phyloP scores from a whole-genome alignment of 179 eudicot species.

The Vitellaria paradoxa region DNA sequence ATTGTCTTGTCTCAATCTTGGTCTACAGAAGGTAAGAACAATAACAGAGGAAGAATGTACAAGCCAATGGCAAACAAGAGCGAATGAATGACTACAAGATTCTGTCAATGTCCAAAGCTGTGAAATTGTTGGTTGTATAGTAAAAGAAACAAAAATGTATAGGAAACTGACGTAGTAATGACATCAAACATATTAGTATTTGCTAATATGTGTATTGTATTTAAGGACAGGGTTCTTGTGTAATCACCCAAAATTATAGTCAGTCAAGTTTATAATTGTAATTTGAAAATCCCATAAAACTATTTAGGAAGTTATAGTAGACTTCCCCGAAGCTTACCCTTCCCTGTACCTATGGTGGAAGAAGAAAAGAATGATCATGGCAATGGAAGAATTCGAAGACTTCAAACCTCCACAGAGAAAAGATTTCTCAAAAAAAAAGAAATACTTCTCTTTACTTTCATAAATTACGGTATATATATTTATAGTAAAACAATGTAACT shows the following conservation, averaged over 20 bases:
- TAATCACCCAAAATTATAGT: not conserved
- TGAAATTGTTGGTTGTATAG: not conserved
- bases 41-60: constrained; percentile 21
- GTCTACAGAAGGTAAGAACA: constrained; percentile 28
- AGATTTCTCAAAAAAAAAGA: no score
- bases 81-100: not conserved
- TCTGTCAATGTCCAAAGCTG: not conserved
- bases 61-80: constrained; percentile 14
- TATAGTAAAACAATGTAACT: no score
- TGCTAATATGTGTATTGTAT: not conserved
- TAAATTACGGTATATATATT: no score
- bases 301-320: no score
- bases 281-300: not conserved
- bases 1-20: not conserved
- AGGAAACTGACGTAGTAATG: not conserved
- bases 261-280: not conserved
- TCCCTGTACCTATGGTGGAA: no score
- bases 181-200: not conserved
- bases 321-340: no score
- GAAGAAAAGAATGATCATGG: no score
- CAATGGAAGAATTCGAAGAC: no score
- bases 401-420: no score
- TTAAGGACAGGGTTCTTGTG: not conserved
- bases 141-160: not conserved
- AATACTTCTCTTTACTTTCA: no score